These are phyloP conservation scores for Pleurotus platypus DNA, from an alignment of 768 basidiomycete genomes.

Conservation along the genomic window DNA sequence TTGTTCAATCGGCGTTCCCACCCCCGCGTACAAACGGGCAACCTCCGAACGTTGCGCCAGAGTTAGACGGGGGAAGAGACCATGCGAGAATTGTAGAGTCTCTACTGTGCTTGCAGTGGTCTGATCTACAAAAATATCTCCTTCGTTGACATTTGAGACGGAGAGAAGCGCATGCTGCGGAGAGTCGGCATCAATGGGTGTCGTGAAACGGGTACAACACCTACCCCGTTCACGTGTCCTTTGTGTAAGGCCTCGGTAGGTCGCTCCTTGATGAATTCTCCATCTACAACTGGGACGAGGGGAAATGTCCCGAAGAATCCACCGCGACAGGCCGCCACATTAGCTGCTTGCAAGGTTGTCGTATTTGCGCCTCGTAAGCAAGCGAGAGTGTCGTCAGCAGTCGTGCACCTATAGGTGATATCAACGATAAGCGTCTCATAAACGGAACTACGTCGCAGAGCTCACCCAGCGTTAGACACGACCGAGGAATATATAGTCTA, in stretches of 20 bases:
- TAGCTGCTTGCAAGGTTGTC: constrained; percentile 17
- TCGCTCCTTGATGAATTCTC: constrained; percentile 20
- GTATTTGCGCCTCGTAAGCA: constrained; percentile 16
- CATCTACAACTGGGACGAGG: constrained; percentile 30
- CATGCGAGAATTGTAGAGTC: constrained; percentile 8
- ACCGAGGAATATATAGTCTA: not conserved
- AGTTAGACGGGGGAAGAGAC: constrained; percentile 15
- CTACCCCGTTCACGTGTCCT: not conserved
- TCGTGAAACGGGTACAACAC: not conserved
- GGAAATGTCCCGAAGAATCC: constrained; percentile 24
- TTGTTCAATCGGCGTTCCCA: constrained; percentile 25
- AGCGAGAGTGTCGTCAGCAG: constrained; percentile 5
- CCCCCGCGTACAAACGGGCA: constrained; percentile 10
- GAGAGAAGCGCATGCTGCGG: constrained; percentile 16
- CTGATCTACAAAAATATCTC: constrained; percentile 17
- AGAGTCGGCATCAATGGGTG: not conserved
- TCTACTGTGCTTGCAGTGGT: constrained; percentile 10
- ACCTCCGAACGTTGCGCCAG: constrained; percentile 3
- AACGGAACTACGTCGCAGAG: not conserved
- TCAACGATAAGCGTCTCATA: not conserved
- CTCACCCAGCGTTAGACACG: not conserved
- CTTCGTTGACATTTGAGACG: constrained; percentile 24
- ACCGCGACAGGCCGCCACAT: constrained; percentile 15
- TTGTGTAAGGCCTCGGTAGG: not conserved
- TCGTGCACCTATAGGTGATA: constrained; percentile 11